Conservation (phyloP, 768 basidiomycete genomes). For the Ramaria sp. region DNA sequence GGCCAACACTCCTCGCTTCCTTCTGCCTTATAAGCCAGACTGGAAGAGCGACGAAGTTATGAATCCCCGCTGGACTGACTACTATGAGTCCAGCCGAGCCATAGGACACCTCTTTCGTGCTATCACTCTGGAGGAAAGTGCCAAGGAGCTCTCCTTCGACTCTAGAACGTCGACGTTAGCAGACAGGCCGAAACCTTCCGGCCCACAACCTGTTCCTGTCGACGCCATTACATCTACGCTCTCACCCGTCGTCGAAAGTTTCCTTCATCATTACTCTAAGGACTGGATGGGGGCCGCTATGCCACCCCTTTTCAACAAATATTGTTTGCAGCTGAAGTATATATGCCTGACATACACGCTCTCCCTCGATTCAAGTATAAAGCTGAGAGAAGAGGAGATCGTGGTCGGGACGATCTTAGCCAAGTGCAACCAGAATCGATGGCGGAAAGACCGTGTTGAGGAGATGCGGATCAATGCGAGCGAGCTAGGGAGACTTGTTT, state of each 20-base stretch:
- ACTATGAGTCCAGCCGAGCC: constrained; percentile 61
- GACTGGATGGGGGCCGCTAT: not conserved
- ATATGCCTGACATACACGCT: constrained; percentile 60
- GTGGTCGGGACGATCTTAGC: constrained; percentile 67
- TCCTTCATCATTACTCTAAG: not conserved
- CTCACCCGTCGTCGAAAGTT: not conserved
- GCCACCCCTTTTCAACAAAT: constrained; percentile 33
- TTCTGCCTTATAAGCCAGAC: constrained; percentile 66
- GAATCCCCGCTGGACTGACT: constrained; percentile 43
- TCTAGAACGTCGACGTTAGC: not conserved
- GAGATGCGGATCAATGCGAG: constrained; percentile 50
- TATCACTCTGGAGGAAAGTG: constrained; percentile 30
- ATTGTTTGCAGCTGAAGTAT: constrained; percentile 57
- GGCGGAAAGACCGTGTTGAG: constrained; percentile 45
- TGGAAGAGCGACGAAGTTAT: constrained; percentile 58
- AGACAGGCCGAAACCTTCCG: not conserved
- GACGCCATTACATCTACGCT: not conserved
- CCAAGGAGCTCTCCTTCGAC: not conserved
- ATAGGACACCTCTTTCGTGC: constrained; percentile 63
- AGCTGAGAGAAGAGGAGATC: constrained; percentile 61
- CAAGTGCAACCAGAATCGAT: constrained; percentile 51
- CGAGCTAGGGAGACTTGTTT: constrained; percentile 41
- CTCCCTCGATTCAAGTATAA: constrained; percentile 40
- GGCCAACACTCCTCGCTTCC: constrained; percentile 34
- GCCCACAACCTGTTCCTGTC: not conserved